phyloP scores from a whole-genome alignment of 495 filamentous ascomycete genomes.

The Trichoderma asperelloides region DNA sequence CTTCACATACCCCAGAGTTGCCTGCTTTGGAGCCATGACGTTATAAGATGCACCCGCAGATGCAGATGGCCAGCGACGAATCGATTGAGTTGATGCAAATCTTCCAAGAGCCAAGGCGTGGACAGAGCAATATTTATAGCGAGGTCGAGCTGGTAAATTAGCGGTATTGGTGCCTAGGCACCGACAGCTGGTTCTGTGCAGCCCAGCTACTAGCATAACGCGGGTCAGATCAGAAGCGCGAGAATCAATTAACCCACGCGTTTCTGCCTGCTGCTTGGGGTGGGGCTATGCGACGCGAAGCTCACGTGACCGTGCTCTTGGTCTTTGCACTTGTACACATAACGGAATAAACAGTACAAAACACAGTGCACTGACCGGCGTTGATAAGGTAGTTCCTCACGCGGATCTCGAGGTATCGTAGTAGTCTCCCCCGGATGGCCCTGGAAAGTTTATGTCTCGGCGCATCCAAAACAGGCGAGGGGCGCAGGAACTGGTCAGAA shows the following conservation, averaged over 20 bases:
- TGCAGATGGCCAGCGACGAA: not conserved
- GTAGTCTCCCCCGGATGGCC: no score
- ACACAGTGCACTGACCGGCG: no score
- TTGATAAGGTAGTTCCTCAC: no score
- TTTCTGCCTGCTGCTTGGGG: no score
- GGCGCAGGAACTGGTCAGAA: no score
- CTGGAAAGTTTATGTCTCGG: no score
- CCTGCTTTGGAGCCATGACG: conserved; percentile 60
- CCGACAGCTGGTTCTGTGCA: not conserved
- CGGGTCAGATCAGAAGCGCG: not conserved
- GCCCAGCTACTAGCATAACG: not conserved
- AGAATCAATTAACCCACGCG: not conserved
- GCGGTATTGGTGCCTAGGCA: not conserved
- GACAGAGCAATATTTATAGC: not conserved
- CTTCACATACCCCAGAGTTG: conserved; percentile 88
- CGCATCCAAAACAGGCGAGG: no score
- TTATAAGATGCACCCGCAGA: not conserved
- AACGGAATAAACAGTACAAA: no score
- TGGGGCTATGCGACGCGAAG: not conserved
- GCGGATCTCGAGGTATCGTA: no score
- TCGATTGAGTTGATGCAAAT: not conserved
- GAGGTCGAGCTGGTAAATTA: not conserved
- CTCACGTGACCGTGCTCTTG: not conserved
- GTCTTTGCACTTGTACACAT: no score
- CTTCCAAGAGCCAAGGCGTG: not conserved